Conservation (phyloP, 2,329 filamentous ascomycete species). For the Lachnum nothofagi region DNA sequence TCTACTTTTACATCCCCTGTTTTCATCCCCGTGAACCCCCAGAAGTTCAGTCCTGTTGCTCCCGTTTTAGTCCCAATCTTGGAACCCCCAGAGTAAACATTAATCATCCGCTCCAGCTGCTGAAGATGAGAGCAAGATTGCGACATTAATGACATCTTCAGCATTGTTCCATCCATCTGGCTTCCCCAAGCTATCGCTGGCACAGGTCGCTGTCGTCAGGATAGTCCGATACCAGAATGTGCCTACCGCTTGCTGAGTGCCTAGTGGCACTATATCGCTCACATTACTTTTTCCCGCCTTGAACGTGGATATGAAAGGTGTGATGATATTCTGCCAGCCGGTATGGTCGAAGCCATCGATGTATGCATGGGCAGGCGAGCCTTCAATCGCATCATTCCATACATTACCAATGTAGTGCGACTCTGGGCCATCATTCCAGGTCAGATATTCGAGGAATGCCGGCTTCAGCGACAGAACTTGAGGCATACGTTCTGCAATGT, state of each 20-base stretch:
- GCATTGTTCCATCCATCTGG: constrained; percentile 6
- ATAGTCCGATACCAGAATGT: constrained; percentile 32
- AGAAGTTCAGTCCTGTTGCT: constrained; percentile 13
- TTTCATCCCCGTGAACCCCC: constrained; percentile 13
- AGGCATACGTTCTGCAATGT: constrained; percentile 32
- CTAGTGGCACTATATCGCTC: constrained; percentile 19
- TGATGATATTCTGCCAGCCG: constrained; percentile 34
- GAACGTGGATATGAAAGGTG: constrained; percentile 35
- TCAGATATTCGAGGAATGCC: constrained; percentile 37
- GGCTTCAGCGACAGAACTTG: constrained; percentile 33
- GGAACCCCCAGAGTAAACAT: constrained; percentile 5
- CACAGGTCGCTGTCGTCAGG: constrained; percentile 10
- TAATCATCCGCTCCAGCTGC: constrained; percentile 8
- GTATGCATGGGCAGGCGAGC: constrained; percentile 27
- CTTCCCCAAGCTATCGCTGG: constrained; percentile 4
- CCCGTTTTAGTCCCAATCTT: constrained; percentile 3
- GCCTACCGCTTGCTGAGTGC: constrained; percentile 20
- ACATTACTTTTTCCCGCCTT: constrained; percentile 30
- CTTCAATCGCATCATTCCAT: constrained; percentile 33
- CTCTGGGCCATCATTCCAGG: constrained; percentile 40
- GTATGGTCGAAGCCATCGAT: constrained; percentile 33
- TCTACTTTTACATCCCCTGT: constrained; percentile 12
- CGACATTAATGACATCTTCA: constrained; percentile 12
- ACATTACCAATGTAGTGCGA: constrained; percentile 38
- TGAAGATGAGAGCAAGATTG: not conserved